Conservation (phyloP, 2,329 filamentous ascomycete species). For the Hypoxylon sp. region DNA sequence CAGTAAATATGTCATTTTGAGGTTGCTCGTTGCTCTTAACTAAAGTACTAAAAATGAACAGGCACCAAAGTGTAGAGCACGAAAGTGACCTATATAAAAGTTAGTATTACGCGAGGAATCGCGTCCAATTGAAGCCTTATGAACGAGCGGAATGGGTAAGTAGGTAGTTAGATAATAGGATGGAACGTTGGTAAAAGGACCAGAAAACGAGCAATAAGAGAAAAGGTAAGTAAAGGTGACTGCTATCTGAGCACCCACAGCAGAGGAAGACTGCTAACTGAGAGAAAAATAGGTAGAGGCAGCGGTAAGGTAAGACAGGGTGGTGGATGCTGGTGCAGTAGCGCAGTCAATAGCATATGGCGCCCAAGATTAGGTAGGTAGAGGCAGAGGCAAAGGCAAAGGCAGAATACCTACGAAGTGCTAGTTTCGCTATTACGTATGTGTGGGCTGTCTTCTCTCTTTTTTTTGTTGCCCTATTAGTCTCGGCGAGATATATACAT, state of each 20-base stretch:
- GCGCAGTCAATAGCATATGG: constrained; percentile 28
- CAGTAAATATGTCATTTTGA: constrained; percentile 46
- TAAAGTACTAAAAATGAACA: constrained; percentile 23
- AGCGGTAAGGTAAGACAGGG: constrained; percentile 33
- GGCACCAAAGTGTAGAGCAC: constrained; percentile 11
- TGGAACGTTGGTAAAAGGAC: constrained; percentile 9
- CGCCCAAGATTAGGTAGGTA: constrained; percentile 23
- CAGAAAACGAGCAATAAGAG: constrained; percentile 14
- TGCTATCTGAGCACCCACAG: constrained; percentile 31
- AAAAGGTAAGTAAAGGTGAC: constrained; percentile 20
- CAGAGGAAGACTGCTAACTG: constrained; percentile 14
- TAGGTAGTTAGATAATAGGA: constrained; percentile 11
- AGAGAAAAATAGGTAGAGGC: constrained; percentile 18
- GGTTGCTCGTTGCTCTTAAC: constrained; percentile 21
- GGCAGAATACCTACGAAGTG: constrained; percentile 16
- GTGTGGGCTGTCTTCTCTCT: constrained; percentile 16
- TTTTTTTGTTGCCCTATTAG: constrained; percentile 10
- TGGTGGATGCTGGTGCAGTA: constrained; percentile 39
- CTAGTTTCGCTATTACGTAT: constrained; percentile 38
- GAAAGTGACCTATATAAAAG: constrained; percentile 35
- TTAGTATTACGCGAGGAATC: constrained; percentile 33
- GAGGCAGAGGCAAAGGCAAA: background rate
- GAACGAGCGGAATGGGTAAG: constrained; percentile 22
- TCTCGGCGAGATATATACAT: constrained; percentile 21
- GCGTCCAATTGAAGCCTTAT: constrained; percentile 25